phyloP scores from a whole-genome alignment of 257 asterid genomes.

The Nicotiana paniculata region DNA sequence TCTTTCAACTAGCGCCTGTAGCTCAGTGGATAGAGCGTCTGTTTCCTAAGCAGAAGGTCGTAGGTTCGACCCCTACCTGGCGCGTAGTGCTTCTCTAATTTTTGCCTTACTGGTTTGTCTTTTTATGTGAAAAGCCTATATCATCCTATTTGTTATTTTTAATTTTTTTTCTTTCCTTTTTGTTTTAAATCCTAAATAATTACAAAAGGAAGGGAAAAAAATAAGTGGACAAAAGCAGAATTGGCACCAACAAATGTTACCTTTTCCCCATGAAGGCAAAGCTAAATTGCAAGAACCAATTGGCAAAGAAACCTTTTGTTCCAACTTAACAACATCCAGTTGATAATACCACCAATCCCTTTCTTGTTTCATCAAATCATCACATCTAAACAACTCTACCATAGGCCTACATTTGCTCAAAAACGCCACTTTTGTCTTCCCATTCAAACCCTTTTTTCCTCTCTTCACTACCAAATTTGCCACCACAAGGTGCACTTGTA shows the following conservation, averaged over 20 bases:
- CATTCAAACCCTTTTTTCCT: slow-evolving; percentile 47
- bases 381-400: slow-evolving; percentile 70
- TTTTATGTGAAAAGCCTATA: too few species aligned
- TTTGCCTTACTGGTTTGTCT: too few species aligned
- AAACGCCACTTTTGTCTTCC: slow-evolving; percentile 50
- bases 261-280: slow-evolving; percentile 70
- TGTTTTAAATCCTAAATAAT: too few species aligned
- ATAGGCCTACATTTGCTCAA: slow-evolving; percentile 62
- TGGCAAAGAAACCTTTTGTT: slow-evolving; percentile 55
- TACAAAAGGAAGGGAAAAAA: too few species aligned
- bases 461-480: slow-evolving; percentile 54
- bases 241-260: slow-evolving; percentile 17
- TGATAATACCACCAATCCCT: slow-evolving; percentile 76
- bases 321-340: slow-evolving; percentile 42
- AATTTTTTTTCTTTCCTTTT: too few species aligned
- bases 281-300: slow-evolving; percentile 77
- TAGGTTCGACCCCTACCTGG: slow-evolving; percentile 99
- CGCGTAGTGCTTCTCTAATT: slow-evolving; percentile 10
- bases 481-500: slow-evolving; percentile 60
- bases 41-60: slow-evolving; percentile 99
- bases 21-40: slow-evolving; percentile 99
- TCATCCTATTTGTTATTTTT: too few species aligned
- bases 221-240: background rate
- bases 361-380: slow-evolving; percentile 50
- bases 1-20: slow-evolving; percentile 47